These are phyloP conservation scores for Piper longum DNA, from an alignment of 164 flowering plant species.

Conservation along the genomic window DNA sequence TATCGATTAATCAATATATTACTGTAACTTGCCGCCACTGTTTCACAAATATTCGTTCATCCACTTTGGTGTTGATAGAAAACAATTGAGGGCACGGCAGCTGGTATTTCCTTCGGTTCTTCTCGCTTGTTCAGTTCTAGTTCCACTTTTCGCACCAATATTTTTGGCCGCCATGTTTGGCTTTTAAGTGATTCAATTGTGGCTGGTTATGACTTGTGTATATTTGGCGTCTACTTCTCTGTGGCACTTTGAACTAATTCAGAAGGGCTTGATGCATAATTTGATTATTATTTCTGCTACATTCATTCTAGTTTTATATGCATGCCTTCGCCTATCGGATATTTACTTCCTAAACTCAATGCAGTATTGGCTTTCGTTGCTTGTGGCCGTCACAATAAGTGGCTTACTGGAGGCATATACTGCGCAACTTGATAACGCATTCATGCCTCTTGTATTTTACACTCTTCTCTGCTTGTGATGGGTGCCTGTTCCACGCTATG, in stretches of 20 bases:
- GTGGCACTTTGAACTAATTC: too few species aligned
- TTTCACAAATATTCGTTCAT: neutral
- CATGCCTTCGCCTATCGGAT: too few species aligned
- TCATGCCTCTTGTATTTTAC: slow-evolving; percentile 90
- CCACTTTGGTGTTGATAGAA: slow-evolving; percentile 30
- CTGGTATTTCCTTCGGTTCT: slow-evolving; percentile 95
- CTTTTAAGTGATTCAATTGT: too few species aligned
- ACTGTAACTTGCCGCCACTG: neutral
- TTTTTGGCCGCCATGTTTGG: neutral
- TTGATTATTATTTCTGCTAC: too few species aligned
- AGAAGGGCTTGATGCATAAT: too few species aligned
- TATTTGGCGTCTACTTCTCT: too few species aligned
- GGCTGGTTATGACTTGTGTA: too few species aligned
- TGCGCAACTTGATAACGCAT: slow-evolving; percentile 92
- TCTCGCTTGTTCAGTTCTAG: slow-evolving; percentile 68
- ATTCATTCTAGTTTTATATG: too few species aligned
- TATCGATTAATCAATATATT: neutral
- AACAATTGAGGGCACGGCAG: slow-evolving; percentile 98
- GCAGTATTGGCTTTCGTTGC: slow-evolving; percentile 84
- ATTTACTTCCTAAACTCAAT: neutral
- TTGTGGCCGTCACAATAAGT: slow-evolving; percentile 63
- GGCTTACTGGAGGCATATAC: slow-evolving; percentile 97
- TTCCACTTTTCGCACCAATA: slow-evolving; percentile 65
- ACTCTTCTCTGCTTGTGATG: slow-evolving; percentile 70
- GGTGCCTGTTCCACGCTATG: neutral